Conservation (phyloP, 768 basidiomycete genomes). For the Kwoniella sp. region DNA sequence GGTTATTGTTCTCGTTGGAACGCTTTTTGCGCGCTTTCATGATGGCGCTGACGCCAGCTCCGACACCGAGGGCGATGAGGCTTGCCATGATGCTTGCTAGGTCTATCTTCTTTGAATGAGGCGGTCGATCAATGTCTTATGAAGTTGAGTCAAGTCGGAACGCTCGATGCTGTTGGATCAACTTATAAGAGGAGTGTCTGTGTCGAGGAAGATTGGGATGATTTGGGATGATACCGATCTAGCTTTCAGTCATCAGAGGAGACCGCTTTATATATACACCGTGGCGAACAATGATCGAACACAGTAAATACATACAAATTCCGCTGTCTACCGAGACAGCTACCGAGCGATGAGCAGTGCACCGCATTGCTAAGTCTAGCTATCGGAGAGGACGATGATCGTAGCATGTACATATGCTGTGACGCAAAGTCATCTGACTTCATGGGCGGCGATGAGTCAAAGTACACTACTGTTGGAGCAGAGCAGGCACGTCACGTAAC, state of each 20-base stretch:
- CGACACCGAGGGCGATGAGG: neutral
- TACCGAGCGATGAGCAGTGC: neutral
- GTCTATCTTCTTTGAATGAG: too few species aligned
- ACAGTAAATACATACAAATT: too few species aligned
- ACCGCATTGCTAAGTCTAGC: neutral
- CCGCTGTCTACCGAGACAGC: neutral
- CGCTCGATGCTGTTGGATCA: neutral
- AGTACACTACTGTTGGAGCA: too few species aligned
- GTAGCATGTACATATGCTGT: too few species aligned
- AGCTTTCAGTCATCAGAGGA: too few species aligned
- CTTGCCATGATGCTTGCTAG: neutral
- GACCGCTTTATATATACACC: neutral
- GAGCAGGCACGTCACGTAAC: constrained; percentile 3
- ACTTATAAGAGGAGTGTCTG: too few species aligned
- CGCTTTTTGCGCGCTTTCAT: neutral
- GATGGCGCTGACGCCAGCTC: neutral
- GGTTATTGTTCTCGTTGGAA: neutral
- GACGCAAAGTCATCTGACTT: neutral
- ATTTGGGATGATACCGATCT: neutral
- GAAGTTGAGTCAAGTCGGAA: too few species aligned
- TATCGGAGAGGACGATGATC: too few species aligned
- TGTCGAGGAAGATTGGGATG: neutral
- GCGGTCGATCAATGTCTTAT: too few species aligned
- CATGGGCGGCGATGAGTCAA: neutral
- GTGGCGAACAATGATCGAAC: too few species aligned